Percentiles rank a stretch among this genome's conserved stretches.
Conservation (phyloP, 2,329 filamentous ascomycete species). For the Exophiala lecanii-corni region DNA sequence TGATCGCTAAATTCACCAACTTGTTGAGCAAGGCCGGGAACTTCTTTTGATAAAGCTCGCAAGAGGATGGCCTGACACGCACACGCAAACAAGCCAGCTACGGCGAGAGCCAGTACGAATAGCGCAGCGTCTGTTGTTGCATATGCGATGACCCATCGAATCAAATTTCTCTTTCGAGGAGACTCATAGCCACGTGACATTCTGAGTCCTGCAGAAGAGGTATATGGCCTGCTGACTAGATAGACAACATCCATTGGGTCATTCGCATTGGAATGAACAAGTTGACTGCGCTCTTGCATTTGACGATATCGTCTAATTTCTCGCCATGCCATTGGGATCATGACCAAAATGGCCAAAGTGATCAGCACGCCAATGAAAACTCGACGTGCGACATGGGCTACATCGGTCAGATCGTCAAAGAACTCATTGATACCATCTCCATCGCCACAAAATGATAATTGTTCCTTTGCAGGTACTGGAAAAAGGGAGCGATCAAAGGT, state of each 20-base stretch:
- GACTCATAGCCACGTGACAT: slow-evolving; percentile 50
- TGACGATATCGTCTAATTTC: slow-evolving; percentile 73
- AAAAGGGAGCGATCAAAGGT: slow-evolving; percentile 73
- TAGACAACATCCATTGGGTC: slow-evolving; percentile 88
- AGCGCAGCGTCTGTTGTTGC: slow-evolving; percentile 78
- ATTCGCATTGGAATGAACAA: slow-evolving; percentile 61
- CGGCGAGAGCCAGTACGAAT: slow-evolving; percentile 77
- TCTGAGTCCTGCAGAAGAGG: slow-evolving; percentile 67
- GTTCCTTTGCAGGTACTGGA: slow-evolving; percentile 76
- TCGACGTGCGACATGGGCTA: slow-evolving; percentile 65
- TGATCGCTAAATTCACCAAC: slow-evolving; percentile 75
- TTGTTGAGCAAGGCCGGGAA: slow-evolving; percentile 68
- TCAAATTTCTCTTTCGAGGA: slow-evolving; percentile 63
- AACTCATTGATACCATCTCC: slow-evolving; percentile 78
- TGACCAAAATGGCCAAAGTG: slow-evolving; percentile 65
- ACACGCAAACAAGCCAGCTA: slow-evolving; percentile 78
- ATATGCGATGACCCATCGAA: slow-evolving; percentile 81
- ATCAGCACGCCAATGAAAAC: slow-evolving; percentile 72
- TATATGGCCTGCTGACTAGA: slow-evolving; percentile 75
- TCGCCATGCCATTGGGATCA: slow-evolving; percentile 72
- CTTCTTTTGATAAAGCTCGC: slow-evolving; percentile 65
- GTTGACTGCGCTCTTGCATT: slow-evolving; percentile 64
- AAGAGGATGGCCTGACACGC: slow-evolving; percentile 79
- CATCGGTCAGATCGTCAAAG: slow-evolving; percentile 66
- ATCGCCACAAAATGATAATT: slow-evolving; percentile 81